Conservation (phyloP, 371 early-diverging fungal species). For the Mitosporidium daphniae region DNA sequence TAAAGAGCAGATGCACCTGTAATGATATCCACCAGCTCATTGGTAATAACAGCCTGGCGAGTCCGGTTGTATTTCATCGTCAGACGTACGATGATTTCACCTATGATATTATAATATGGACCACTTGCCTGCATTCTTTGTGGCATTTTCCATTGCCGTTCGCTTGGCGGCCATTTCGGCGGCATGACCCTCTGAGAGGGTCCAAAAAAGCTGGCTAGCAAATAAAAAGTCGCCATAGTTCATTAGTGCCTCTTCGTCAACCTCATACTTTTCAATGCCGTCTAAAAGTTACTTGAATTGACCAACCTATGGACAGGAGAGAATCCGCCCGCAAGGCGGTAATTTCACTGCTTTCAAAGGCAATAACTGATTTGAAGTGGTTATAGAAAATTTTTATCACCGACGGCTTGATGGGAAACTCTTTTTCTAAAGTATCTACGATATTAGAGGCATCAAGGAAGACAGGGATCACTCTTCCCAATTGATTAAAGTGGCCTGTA, state of each 20-base stretch:
- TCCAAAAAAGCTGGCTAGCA: conserved; percentile 67
- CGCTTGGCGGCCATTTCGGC: conserved; percentile 81
- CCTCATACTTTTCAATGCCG: conserved; percentile 54
- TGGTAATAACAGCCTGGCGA: conserved; percentile 80
- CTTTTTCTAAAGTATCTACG: no score
- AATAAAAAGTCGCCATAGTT: conserved; percentile 63
- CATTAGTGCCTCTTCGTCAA: conserved; percentile 39
- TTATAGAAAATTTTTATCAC: conserved; percentile 55
- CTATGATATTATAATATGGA: conserved; percentile 6
- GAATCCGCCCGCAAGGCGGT: conserved; percentile 20
- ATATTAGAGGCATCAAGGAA: conserved; percentile 49
- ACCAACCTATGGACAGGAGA: conserved; percentile 25
- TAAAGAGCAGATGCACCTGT: conserved; percentile 2
- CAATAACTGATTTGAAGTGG: conserved; percentile 56
- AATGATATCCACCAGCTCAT: conserved; percentile 25
- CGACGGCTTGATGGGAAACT: no score
- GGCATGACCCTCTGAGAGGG: conserved; percentile 70
- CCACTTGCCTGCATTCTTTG: conserved; percentile 46
- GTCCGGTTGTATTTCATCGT: conserved; percentile 61
- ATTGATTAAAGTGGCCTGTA: not conserved
- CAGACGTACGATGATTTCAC: conserved; percentile 2
- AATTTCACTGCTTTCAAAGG: conserved; percentile 37
- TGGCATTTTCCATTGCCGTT: conserved; percentile 93
- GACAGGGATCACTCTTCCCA: conserved; percentile 29
- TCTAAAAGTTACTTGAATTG: conserved; percentile 8